These are phyloP conservation scores for Kernera saxatilis DNA, from an alignment of 345 rosid species.

Conservation along the genomic window DNA sequence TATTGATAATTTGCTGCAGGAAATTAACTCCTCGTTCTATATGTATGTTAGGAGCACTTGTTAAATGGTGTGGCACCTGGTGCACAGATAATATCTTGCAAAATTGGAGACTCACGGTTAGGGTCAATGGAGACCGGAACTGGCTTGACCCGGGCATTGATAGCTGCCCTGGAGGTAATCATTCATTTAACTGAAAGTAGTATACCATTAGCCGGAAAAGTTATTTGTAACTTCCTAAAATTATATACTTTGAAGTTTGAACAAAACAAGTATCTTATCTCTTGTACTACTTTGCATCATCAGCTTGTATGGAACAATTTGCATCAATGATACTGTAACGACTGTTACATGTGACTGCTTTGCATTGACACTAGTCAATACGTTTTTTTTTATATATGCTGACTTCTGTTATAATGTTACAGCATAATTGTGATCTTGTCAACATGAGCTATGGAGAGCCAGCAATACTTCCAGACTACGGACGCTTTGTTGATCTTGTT, in stretches of 20 bases:
- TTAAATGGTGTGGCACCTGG: constrained; percentile 98
- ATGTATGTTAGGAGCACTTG: constrained; percentile 64
- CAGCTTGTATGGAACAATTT: neutral
- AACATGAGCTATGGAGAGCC: constrained; percentile 98
- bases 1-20: constrained; percentile 2
- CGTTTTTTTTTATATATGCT: neutral
- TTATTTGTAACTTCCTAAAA: neutral
- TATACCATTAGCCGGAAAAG: neutral
- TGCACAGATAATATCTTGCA: constrained; percentile 93
- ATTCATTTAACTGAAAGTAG: neutral
- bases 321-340: constrained; percentile 7
- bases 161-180: constrained; percentile 87
- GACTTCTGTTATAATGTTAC: constrained; percentile 26
- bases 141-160: constrained; percentile 82
- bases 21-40: constrained; percentile 13
- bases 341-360: constrained; percentile 14
- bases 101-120: constrained; percentile 92
- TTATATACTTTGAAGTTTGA: neutral
- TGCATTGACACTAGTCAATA: constrained; percentile 11
- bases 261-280: constrained; percentile 1
- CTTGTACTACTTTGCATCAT: neutral
- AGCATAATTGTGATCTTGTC: constrained; percentile 98
- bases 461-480: constrained; percentile 83
- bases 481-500: constrained; percentile 94
- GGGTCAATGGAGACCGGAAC: constrained; percentile 99